Percentiles rank a stretch among this genome's conserved stretches.
Evolutionary conservation across 1,139 yeast species (phyloP).

Genomic region (Hansenula lynferdii): DNA sequence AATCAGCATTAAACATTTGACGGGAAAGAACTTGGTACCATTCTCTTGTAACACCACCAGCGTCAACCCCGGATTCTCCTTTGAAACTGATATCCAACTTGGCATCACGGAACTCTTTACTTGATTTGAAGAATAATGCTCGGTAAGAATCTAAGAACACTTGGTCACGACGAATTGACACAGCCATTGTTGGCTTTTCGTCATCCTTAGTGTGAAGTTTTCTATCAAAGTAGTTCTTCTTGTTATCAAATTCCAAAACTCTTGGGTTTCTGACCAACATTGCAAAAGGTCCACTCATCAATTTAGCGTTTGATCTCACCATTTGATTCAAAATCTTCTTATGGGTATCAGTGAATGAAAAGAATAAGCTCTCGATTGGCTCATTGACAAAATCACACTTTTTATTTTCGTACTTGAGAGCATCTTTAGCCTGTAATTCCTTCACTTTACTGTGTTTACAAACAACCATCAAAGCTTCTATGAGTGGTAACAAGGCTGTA

Average conservation of each 20-base stretch:
- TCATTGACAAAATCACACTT: conserved; percentile 66
- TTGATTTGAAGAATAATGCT: conserved; percentile 73
- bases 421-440: conserved; percentile 58
- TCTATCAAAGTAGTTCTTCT: conserved; percentile 79
- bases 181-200: conserved; percentile 46
- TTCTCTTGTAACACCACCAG: conserved; percentile 97
- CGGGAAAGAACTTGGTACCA: conserved; percentile 95
- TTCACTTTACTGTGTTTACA: conserved; percentile 81
- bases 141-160: conserved; percentile 91
- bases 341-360: conserved; percentile 86
- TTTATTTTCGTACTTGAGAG: conserved; percentile 52
- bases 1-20: conserved; percentile 96
- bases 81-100: conserved; percentile 77
- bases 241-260: conserved; percentile 92
- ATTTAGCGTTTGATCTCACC: conserved; percentile 86
- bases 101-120: conserved; percentile 69
- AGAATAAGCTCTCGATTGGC: conserved; percentile 76
- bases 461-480: conserved; percentile 92
- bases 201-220: conserved; percentile 49
- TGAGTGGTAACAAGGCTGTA: conserved; percentile 77
- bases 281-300: conserved; percentile 96
- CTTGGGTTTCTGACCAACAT: conserved; percentile 85
- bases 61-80: conserved; percentile 97
- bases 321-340: conserved; percentile 85
- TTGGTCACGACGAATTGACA: conserved; percentile 81